phyloP scores from a whole-genome alignment of 2,329 filamentous ascomycete species.

The Aspergillus ochraceoroseus region DNA sequence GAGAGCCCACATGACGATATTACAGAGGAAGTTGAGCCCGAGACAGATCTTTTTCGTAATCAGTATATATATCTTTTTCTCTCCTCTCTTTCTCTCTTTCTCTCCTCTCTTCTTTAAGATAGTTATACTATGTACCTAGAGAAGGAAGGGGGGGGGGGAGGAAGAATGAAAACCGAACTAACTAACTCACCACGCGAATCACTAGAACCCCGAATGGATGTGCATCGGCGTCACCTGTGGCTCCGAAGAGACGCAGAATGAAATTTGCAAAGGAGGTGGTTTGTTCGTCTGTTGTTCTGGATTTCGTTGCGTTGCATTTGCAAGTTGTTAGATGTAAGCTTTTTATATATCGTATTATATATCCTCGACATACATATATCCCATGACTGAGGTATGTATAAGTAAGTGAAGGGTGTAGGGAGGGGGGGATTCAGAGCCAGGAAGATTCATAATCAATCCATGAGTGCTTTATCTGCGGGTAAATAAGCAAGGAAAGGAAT shows the following conservation, averaged over 20 bases:
- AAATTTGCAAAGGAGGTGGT: slow-evolving; percentile 50
- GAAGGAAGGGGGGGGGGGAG: background rate
- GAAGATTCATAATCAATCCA: too few species aligned
- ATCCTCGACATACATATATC: too few species aligned
- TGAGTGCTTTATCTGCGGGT: background rate
- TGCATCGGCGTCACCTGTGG: slow-evolving; percentile 26
- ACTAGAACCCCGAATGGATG: slow-evolving; percentile 46
- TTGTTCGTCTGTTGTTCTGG: slow-evolving; percentile 57
- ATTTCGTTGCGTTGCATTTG: background rate
- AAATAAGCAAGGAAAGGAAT: background rate
- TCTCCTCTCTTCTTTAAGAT: background rate
- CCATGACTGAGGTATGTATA: too few species aligned
- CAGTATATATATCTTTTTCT: too few species aligned
- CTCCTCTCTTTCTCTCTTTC: slow-evolving; percentile 2
- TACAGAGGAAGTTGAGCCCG: slow-evolving; percentile 58
- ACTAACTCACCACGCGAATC: slow-evolving; percentile 52
- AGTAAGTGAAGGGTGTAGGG: too few species aligned
- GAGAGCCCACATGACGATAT: slow-evolving; percentile 60
- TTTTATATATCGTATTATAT: too few species aligned
- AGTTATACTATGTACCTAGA: background rate
- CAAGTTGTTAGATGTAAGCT: too few species aligned
- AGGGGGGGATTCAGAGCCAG: too few species aligned
- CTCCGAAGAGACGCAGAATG: slow-evolving; percentile 45
- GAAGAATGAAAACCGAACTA: too few species aligned
- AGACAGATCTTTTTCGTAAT: slow-evolving; percentile 60